Evolutionary conservation across 768 basidiomycete species (phyloP).

Genomic region (Pisolithus marmoratus): DNA sequence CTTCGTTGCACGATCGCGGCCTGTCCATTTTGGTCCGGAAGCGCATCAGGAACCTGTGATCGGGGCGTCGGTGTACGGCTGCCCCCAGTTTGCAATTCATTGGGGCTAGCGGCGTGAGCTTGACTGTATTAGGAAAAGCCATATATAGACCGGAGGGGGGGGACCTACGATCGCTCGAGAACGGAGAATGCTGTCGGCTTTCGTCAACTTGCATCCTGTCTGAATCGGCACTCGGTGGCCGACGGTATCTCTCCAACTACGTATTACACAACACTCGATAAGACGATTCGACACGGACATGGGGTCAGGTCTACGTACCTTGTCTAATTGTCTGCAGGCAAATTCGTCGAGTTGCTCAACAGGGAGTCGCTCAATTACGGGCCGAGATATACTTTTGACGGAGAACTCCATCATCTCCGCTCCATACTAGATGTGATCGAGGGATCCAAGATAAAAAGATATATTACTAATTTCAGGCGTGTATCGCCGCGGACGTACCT

Average conservation of each 20-base stretch:
- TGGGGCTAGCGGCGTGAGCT: neutral
- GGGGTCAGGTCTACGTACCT: constrained; percentile 41
- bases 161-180: neutral
- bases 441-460: neutral
- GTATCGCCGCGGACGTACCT: constrained; percentile 40
- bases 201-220: constrained; percentile 26
- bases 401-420: constrained; percentile 84
- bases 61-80: constrained; percentile 20
- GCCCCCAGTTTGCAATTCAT: constrained; percentile 2
- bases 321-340: constrained; percentile 82
- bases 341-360: constrained; percentile 79
- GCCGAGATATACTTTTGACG: constrained; percentile 73
- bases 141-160: constrained; percentile 1
- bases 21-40: constrained; percentile 24
- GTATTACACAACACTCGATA: neutral
- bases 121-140: constrained; percentile 2
- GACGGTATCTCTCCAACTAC: constrained; percentile 48
- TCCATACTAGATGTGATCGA: constrained; percentile 54
- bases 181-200: neutral
- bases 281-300: neutral
- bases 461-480: constrained; percentile 1
- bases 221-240: constrained; percentile 28
- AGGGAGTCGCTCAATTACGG: constrained; percentile 75
- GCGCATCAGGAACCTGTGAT: constrained; percentile 11
- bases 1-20: constrained; percentile 71